A percentile compares a stretch with the other conserved stretches of the same genome.
Conservation (phyloP, 2,329 filamentous ascomycete species). For the Diaporthe longicolla region DNA sequence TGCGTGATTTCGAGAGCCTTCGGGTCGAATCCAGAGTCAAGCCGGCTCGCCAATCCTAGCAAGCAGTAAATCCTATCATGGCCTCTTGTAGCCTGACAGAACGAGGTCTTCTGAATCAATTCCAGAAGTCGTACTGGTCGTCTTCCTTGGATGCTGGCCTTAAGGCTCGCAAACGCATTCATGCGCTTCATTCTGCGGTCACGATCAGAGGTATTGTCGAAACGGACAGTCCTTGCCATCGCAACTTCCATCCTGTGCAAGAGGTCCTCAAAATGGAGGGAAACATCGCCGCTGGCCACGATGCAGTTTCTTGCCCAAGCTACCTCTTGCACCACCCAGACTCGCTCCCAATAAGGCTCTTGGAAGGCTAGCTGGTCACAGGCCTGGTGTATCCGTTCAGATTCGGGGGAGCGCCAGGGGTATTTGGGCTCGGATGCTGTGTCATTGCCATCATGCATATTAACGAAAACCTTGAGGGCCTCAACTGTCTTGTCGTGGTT, state of each 20-base stretch:
- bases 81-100: neutral
- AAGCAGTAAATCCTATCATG: neutral
- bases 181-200: neutral
- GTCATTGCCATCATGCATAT: no score
- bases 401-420: accelerated
- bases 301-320: neutral
- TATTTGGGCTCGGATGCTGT: neutral
- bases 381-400: neutral
- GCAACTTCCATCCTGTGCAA: neutral
- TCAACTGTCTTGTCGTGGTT: accelerated
- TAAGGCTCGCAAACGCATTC: neutral
- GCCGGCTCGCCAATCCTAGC: neutral
- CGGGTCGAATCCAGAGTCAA: neutral
- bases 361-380: neutral
- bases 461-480: neutral
- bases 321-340: neutral
- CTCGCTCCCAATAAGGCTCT: neutral
- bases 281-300: neutral
- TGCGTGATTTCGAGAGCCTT: neutral
- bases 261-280: neutral
- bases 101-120: neutral
- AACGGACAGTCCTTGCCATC: neutral
- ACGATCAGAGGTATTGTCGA: neutral
- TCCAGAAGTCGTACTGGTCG: neutral
- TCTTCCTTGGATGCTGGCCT: neutral